Evolutionary conservation across 441 rosid species (phyloP).

Genomic region (Euphorbia schlechtendalii): DNA sequence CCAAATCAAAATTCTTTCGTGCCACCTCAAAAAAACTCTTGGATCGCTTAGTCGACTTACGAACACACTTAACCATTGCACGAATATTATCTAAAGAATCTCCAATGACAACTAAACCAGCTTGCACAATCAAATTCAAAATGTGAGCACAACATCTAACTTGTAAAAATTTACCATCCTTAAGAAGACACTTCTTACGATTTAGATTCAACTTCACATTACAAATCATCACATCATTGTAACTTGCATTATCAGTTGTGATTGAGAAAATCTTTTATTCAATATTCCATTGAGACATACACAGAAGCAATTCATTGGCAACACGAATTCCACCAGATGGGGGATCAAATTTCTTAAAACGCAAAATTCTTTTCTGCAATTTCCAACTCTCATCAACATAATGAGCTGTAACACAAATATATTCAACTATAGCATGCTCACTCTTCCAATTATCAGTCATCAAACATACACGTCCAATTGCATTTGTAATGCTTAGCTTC

Average conservation of each 20-base stretch:
- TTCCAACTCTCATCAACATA: neutral
- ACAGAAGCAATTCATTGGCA: neutral
- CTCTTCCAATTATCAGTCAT: neutral
- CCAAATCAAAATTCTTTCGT: neutral
- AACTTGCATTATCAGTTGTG: neutral
- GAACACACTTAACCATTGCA: neutral
- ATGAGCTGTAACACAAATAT: neutral
- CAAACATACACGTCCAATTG: neutral
- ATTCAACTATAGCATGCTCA: neutral
- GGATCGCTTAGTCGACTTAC: neutral
- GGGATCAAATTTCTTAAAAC: neutral
- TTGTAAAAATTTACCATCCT: neutral
- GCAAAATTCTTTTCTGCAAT: neutral
- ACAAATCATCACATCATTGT: neutral
- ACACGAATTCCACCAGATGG: neutral
- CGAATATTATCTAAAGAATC: neutral
- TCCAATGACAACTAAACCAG: neutral
- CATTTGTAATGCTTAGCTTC: neutral
- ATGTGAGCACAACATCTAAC: neutral
- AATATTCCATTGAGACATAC: constrained; percentile 2
- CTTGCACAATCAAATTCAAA: neutral
- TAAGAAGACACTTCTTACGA: neutral
- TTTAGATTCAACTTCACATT: neutral
- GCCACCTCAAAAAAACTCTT: neutral
- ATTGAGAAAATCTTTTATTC: neutral